Conservation (phyloP, 345 rosid genomes). For the Linum lewisii region DNA sequence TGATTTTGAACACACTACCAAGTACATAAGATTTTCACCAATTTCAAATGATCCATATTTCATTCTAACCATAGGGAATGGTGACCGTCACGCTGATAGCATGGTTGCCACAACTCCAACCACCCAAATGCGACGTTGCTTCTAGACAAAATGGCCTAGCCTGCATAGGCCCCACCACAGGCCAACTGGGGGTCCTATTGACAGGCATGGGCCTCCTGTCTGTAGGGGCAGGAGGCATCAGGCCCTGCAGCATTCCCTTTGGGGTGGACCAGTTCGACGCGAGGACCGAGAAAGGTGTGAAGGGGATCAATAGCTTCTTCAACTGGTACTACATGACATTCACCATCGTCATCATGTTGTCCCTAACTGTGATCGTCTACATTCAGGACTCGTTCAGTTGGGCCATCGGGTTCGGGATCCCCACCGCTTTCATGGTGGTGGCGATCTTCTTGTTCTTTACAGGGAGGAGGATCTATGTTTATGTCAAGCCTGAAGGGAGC, state of each 20-base stretch:
- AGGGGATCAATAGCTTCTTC: constrained; percentile 57
- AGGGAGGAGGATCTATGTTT: constrained; percentile 52
- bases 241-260: constrained; percentile 75
- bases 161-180: constrained; percentile 25
- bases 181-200: constrained; percentile 38
- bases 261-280: constrained; percentile 74
- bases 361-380: constrained; percentile 53
- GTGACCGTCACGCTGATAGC: constrained; percentile 51
- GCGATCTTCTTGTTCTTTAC: constrained; percentile 41
- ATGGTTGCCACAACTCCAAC: constrained; percentile 60
- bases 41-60: too few species aligned
- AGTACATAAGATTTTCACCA: too few species aligned
- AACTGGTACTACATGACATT: constrained; percentile 68
- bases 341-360: constrained; percentile 42
- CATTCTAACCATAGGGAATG: constrained; percentile 49
- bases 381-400: constrained; percentile 70
- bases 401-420: constrained; percentile 68
- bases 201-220: constrained; percentile 39
- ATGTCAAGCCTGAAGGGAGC: constrained; percentile 59
- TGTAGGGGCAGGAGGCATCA: constrained; percentile 62
- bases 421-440: constrained; percentile 41
- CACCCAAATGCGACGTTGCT: constrained; percentile 36
- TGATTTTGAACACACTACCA: too few species aligned
- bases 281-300: constrained; percentile 52
- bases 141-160: neutral